These are phyloP conservation scores for Raphanus sativus DNA, from an alignment of 345 rosid genomes.

Conservation along the genomic window DNA sequence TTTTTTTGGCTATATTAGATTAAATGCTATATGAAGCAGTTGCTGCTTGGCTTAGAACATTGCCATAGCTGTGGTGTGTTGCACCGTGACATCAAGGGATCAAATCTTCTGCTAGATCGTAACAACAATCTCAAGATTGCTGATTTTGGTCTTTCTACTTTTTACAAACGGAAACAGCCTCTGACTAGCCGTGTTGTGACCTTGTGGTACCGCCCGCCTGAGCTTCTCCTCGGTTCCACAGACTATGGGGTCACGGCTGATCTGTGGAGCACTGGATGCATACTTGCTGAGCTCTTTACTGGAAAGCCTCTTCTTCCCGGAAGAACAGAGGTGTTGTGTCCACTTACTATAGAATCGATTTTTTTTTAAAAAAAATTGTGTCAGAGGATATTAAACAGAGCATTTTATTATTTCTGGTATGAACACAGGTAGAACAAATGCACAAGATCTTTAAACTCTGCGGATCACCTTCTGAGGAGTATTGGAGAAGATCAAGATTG, in stretches of 20 bases:
- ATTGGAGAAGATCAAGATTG: slow-evolving; percentile 65
- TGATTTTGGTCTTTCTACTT: slow-evolving; percentile 67
- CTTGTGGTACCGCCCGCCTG: slow-evolving; percentile 45
- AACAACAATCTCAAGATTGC: slow-evolving; percentile 64
- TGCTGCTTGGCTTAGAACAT: slow-evolving; percentile 62
- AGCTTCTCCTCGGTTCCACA: slow-evolving; percentile 42
- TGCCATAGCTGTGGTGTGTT: slow-evolving; percentile 65
- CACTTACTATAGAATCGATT: no score
- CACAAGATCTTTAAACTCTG: slow-evolving; percentile 76
- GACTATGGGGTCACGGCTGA: slow-evolving; percentile 43
- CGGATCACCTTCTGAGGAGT: slow-evolving; percentile 73
- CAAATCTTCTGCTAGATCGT: slow-evolving; percentile 57
- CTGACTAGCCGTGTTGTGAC: slow-evolving; percentile 47
- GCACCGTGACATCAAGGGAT: slow-evolving; percentile 72
- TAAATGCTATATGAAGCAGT: slow-evolving; percentile 71
- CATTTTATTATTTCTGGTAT: slow-evolving; percentile 15
- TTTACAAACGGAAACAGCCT: slow-evolving; percentile 42
- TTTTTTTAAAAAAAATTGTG: no score
- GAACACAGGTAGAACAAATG: slow-evolving; percentile 62
- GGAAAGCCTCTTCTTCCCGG: slow-evolving; percentile 44
- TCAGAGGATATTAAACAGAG: not conserved
- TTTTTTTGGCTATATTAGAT: slow-evolving; percentile 36
- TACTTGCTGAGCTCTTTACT: slow-evolving; percentile 42
- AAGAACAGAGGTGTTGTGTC: slow-evolving; percentile 35
- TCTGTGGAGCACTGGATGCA: slow-evolving; percentile 46